phyloP scores from a whole-genome alignment of 2,329 filamentous ascomycete genomes.

The Fusarium camptoceras region DNA sequence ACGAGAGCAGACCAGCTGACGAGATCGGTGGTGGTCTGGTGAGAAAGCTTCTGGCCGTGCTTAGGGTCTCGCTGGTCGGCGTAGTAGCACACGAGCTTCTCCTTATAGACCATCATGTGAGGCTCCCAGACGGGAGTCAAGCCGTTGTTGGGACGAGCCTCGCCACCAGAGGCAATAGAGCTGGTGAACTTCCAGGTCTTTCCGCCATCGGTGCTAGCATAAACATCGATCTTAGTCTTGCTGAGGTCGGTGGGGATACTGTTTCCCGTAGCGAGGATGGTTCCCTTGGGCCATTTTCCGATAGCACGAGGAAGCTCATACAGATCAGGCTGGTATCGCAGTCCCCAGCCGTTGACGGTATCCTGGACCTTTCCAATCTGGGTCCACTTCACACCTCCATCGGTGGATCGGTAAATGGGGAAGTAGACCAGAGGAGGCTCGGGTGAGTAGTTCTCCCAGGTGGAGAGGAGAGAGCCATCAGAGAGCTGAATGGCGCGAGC shows the following conservation, averaged over 20 bases:
- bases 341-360: constrained; percentile 72
- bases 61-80: constrained; percentile 73
- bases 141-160: constrained; percentile 71
- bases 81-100: constrained; percentile 74
- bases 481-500: constrained; percentile 59
- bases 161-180: constrained; percentile 72
- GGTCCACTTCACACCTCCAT: constrained; percentile 71
- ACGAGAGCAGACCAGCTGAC: constrained; percentile 68
- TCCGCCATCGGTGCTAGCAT: constrained; percentile 70
- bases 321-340: constrained; percentile 77
- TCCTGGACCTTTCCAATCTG: constrained; percentile 73
- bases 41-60: constrained; percentile 76
- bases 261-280: constrained; percentile 71
- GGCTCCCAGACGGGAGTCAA: constrained; percentile 80
- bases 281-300: constrained; percentile 70
- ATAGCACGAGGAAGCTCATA: constrained; percentile 70
- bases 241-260: constrained; percentile 70
- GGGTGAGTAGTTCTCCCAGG: constrained; percentile 68
- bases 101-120: constrained; percentile 69
- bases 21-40: constrained; percentile 71
- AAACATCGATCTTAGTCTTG: constrained; percentile 76
- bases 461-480: constrained; percentile 61
- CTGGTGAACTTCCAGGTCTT: constrained; percentile 75
- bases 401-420: constrained; percentile 64
- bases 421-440: constrained; percentile 67